Evolutionary conservation across 306 rosid genomes (phyloP).

Genomic region (Vigna unguiculata): DNA sequence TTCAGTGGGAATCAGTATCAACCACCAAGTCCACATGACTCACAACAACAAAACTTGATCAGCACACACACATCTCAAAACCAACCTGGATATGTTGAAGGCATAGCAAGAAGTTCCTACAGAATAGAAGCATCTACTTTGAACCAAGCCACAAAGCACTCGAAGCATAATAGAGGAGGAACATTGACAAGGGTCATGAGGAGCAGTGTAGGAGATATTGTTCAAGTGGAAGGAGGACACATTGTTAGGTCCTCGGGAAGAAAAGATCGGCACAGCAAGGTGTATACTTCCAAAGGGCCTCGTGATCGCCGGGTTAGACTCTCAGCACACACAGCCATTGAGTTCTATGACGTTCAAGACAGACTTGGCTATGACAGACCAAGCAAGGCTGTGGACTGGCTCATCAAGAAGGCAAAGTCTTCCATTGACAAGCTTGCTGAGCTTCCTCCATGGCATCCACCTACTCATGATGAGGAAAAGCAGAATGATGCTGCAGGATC

Average conservation of each 20-base stretch:
- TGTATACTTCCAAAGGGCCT: constrained; percentile 77
- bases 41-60: constrained; percentile 40
- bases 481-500: constrained; percentile 42
- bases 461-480: constrained; percentile 23
- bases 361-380: constrained; percentile 86
- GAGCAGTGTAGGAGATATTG: constrained; percentile 69
- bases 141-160: constrained; percentile 31
- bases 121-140: constrained; percentile 32
- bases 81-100: constrained; percentile 28
- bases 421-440: constrained; percentile 79
- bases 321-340: constrained; percentile 87
- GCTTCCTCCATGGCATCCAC: constrained; percentile 76
- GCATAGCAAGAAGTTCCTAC: constrained; percentile 32
- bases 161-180: constrained; percentile 33
- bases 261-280: constrained; percentile 86
- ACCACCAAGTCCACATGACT: constrained; percentile 13
- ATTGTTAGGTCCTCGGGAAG: constrained; percentile 72
- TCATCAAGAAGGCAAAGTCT: constrained; percentile 74
- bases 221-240: constrained; percentile 87
- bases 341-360: constrained; percentile 90
- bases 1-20: constrained; percentile 42
- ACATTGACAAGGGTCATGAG: constrained; percentile 57
- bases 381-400: constrained; percentile 94
- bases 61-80: constrained; percentile 6
- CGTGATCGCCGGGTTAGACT: constrained; percentile 76